Base-by-base conservation (phyloP, 2,329 filamentous ascomycete genomes). In the Chaetoscypha palmicola region DNA sequence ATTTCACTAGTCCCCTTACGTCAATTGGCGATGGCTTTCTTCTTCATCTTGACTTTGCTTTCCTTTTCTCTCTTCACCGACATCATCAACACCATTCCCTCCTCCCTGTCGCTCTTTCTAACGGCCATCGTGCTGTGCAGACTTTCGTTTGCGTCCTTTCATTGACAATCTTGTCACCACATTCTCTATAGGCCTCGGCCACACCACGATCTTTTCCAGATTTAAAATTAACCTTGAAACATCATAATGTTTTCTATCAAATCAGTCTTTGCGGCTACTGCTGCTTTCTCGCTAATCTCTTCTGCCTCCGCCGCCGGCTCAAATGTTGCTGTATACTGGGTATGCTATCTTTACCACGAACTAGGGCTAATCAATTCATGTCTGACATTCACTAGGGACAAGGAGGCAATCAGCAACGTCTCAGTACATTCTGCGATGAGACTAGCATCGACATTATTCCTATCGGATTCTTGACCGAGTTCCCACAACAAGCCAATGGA, bases 261-360 rank as follows among this genome's bases (percentile, higher is more conserved):
- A 35, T 55, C 47, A 34, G 23, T 58, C 26, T 38, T 52, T 35
- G 51, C 54, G 14, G 57, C 58, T 12, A 49, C 52, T 37, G 53
- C 55, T 41, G 51, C 53, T 22, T 49, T 60, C 41, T 52, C 50
- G 22, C 35, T 61, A 28, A 47, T 59, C 26, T 34, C 52, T 40
- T 50, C 47, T 11, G 49, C 61, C 47, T 54, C 60, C 43, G 50
- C 58, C 22, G 50, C 41, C n/a, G n/a, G n/a, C 3, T 59, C 58
- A 31, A 70, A 70, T 48, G 58, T 69, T 24, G 67, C 60, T 5
- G 59, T 69, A 3, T 71, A 70, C 49, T 71, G 64, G 53, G 67
- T 69, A 59, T 45, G 57, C 26, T 22, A 20, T 21, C n/a, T n/a
- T n/a, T n/a, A n/a, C n/a, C n/a, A n/a, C n/a, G n/a, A n/a, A n/a